Base-by-base conservation (phyloP, 257 asterid genomes). In the Verbascum thapsus region DNA sequence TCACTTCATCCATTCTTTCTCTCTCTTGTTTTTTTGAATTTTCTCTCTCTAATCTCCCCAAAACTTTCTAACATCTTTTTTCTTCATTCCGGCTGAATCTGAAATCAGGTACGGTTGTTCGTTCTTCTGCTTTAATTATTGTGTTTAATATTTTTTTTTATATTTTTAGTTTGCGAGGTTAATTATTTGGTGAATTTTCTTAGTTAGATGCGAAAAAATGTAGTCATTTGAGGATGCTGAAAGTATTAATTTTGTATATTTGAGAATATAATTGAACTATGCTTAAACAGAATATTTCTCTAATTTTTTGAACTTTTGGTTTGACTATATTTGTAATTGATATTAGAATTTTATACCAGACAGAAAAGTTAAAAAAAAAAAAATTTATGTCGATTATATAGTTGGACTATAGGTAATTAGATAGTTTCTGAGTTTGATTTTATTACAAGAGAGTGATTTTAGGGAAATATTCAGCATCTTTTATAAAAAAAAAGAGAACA, bases 31-130 rank as follows among this genome's bases (percentile, higher is more conserved):
- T n/a, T n/a, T n/a, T n/a, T n/a, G n/a, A n/a, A n/a, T n/a, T n/a
- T n/a, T n/a, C 69, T 72, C 79, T 70, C 68, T 73, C 75, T 49
- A 50, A 9, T 60, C 80, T 86, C 86, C 74, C 68, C 78, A 63
- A 75, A 68, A 49, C n/a, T n/a, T n/a, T 64, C 64, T 59, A 15
- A 22, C 45, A n/a, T n/a, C n/a, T n/a, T n/a, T n/a, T n/a, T n/a
- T n/a, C n/a, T n/a, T n/a, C n/a, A n/a, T n/a, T n/a, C n/a, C n/a
- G n/a, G n/a, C n/a, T n/a, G n/a, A n/a, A n/a, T n/a, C n/a, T 62
- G 72, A 76, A 9, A 4, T 20, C 13, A 64, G 76, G 65, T 72
- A 37, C 50, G 58, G n/a, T n/a, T 18, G 44, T 15, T 22, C 8
- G 8, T 11, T 12, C 10, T n/a, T 7, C 42, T 18, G 56, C 41